Base-by-base conservation (phyloP, 2,329 filamentous ascomycete species). In the Xylaria sp. region DNA sequence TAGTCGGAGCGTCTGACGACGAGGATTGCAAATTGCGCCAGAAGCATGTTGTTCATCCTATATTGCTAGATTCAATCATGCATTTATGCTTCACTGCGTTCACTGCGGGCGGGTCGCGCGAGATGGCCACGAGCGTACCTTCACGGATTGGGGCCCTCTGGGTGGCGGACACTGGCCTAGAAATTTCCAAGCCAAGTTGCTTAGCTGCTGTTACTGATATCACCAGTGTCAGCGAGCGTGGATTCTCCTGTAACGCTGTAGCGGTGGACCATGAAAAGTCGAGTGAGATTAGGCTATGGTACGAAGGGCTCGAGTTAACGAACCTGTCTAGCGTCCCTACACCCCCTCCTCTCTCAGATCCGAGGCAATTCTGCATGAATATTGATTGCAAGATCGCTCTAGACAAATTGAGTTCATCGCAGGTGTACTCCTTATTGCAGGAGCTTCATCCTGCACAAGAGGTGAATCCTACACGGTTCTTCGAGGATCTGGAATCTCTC, bases 1-100 rank as follows among this genome's bases (percentile, higher is more conserved):
- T 41, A 9, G 34, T 37, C 10, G 34, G 34, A 41, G 39, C 39
- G 10, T 18, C 39, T 12, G 39, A 41, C 39, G 39, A 6, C 12
- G 12, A 41, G 15, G 39, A 41, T 13, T 12, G 15, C 4, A 12
- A 41, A 18, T 4, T 41, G 15, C 39, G 5, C 39, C 39, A 41
- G 15, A 41, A 12, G 12, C 39, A 71, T 65, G 46, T 71, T 25
- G 46, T 74, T 18, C 72, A 74, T 44, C 72, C 68, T n/a, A 56
- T 62, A 4, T 55, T 65, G 2, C 32, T 74, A 20, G 72, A 74
- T 62, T 63, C 68, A 7, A 10, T 72, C 2, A 28, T 72, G 1
- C 70, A 70, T 37, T 23, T 71, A 5, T 18, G 23, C 9, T 70
- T 56, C 52, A 69, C 62, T 6, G 70, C 59, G 1, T 28, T 71